These are phyloP conservation scores for Pythium dissotocum DNA, from an alignment of 352 stramenopile genomes.

Conservation along the genomic window DNA sequence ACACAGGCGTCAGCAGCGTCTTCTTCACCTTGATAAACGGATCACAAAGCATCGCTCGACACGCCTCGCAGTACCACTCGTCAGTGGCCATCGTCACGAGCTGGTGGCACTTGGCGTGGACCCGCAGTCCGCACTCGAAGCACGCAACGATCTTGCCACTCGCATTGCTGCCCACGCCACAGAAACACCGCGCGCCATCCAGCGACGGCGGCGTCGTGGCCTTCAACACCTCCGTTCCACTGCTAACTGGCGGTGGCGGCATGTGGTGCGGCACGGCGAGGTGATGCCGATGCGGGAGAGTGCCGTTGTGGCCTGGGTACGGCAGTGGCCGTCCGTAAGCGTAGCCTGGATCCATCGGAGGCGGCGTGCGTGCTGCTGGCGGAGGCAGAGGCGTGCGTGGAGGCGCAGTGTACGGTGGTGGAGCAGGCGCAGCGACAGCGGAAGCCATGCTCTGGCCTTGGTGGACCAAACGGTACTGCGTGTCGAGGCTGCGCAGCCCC, in stretches of 20 bases:
- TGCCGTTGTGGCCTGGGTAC: slow-evolving; percentile 8
- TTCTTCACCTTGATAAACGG: slow-evolving; percentile 68
- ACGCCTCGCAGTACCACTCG: slow-evolving; percentile 78
- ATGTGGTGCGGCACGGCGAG: background rate
- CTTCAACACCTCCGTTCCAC: slow-evolving; percentile 38
- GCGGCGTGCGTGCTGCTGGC: background rate
- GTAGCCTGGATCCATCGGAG: background rate
- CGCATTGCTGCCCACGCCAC: slow-evolving; percentile 15
- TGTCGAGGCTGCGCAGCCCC: slow-evolving; percentile 51
- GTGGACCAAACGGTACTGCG: slow-evolving; percentile 28
- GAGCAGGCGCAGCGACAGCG: background rate
- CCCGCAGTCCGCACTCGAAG: slow-evolving; percentile 44
- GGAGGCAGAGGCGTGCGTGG: background rate
- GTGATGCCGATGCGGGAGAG: background rate
- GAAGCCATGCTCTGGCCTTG: background rate
- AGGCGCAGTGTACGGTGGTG: background rate
- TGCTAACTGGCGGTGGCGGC: background rate
- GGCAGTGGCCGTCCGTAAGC: slow-evolving; percentile 20
- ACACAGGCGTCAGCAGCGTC: slow-evolving; percentile 51
- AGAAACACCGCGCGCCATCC: slow-evolving; percentile 65
- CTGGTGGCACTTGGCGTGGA: slow-evolving; percentile 83
- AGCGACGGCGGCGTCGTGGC: slow-evolving; percentile 34
- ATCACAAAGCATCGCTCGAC: slow-evolving; percentile 67
- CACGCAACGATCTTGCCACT: slow-evolving; percentile 54
- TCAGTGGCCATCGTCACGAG: slow-evolving; percentile 40